Evolutionary conservation across 148 eudicot species (phyloP), one percentile per base, ranked within the genome.

Genomic region (Cornus suecica): DNA sequence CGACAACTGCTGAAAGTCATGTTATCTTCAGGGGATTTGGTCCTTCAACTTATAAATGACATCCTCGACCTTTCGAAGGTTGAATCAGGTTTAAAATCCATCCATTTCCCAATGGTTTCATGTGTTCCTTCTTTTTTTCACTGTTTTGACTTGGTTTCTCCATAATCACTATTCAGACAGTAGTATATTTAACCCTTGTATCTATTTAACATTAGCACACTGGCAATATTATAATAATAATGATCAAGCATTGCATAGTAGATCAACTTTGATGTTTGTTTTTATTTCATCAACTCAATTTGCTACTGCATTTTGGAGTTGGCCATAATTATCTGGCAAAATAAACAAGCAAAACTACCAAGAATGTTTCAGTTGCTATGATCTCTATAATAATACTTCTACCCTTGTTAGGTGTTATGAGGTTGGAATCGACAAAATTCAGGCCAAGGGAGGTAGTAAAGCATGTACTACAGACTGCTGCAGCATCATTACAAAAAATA

Each of bases 1-100:
- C 67, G 87, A 24, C 87, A 90, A 74, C 82, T 90, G 20, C 70
- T 94, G 72, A 87, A 83, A 64, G 94, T 94, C 72, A 94, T 94
- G 97, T 72, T 91, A 70, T 94, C 98, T 81, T 91, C 98, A 2
- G 98, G 98, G 61, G 98, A 94, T 79, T 85, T 94, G 72, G 94
- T 91, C 65, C 93, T 94, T 54, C 93, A 91, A 75, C 88, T 94
- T 54, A 94, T 94, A 70, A 94, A 94, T 77, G 98, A 94, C 86
- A 94, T 94, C 80, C 94, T 94, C 75, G 97, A 94, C 79, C 91
- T 91, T 70, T 91, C 98, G 77, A 94, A 87, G 83, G 98, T 90
- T 52, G 98, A 94, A 63, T 94, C 98, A 94, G 98, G 98, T 93
- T 65, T 51, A 88, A 76, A 64, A 25, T 71, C 60, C 13, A 67